A percentile compares a stretch with the other conserved stretches of the same genome.
These are phyloP conservation scores for Penicillium sp. DNA, from an alignment of 2,329 filamentous ascomycete species.

Conservation along the genomic window DNA sequence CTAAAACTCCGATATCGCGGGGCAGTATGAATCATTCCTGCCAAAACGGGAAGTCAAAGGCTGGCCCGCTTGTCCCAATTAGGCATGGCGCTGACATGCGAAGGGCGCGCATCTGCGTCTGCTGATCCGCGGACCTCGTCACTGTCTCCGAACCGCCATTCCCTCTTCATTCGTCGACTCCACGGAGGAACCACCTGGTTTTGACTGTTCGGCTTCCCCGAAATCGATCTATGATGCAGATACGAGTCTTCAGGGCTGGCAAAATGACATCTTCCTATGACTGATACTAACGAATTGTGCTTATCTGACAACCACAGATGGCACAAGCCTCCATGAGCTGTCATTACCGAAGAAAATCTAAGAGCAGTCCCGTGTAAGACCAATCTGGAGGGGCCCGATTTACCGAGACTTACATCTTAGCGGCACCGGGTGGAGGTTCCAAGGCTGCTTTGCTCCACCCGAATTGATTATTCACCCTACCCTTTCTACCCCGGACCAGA, in stretches of 20 bases:
- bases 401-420: slow-evolving; percentile 5
- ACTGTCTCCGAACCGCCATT: slow-evolving; percentile 9
- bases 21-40: slow-evolving; percentile 1
- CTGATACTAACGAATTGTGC: slow-evolving; percentile 12
- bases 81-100: slow-evolving; percentile 30
- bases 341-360: neutral
- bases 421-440: slow-evolving; percentile 14
- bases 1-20: slow-evolving; percentile 12
- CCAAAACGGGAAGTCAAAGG: neutral
- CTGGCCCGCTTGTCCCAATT: slow-evolving; percentile 10
- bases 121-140: slow-evolving; percentile 9
- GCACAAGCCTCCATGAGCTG: slow-evolving; percentile 5
- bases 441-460: slow-evolving; percentile 14
- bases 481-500: slow-evolving; percentile 30
- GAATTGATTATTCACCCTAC: slow-evolving; percentile 23
- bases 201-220: slow-evolving; percentile 1
- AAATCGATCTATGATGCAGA: neutral
- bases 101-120: slow-evolving; percentile 27
- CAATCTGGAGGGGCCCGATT: slow-evolving; percentile 2
- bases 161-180: neutral
- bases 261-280: slow-evolving; percentile 9
- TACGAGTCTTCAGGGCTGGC: neutral
- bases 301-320: slow-evolving; percentile 5
- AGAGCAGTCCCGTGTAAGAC: neutral
- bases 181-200: neutral